Evolutionary conservation across 768 basidiomycete species (phyloP).

Genomic region (Lenzites betulinus): DNA sequence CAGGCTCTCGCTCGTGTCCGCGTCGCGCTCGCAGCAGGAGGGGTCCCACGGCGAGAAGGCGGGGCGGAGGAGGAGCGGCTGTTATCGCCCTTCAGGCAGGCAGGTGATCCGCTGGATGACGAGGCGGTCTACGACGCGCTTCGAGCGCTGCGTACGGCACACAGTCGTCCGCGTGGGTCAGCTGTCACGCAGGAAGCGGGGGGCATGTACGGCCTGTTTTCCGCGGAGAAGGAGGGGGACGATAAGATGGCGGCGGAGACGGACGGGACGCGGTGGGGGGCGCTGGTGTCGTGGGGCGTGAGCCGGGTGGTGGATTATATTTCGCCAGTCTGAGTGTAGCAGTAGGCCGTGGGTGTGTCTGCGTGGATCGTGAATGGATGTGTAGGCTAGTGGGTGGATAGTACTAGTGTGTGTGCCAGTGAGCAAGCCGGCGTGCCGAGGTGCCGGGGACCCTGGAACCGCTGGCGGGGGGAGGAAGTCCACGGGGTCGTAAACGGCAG

Average conservation of each 20-base stretch:
- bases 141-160: constrained; percentile 35
- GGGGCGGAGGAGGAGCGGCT: constrained; percentile 26
- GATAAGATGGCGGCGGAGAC: constrained; percentile 21
- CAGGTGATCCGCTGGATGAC: constrained; percentile 40
- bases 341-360: neutral
- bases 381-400: neutral
- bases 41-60: constrained; percentile 13
- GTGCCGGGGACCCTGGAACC: constrained; percentile 30
- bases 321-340: constrained; percentile 15
- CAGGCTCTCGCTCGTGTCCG: constrained; percentile 16
- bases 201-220: constrained; percentile 21
- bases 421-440: constrained; percentile 16
- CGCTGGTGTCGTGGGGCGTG: constrained; percentile 27
- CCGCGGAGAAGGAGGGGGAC: constrained; percentile 19
- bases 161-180: constrained; percentile 29
- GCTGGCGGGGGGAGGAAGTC: constrained; percentile 19
- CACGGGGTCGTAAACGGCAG: constrained; percentile 31
- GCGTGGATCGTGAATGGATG: neutral
- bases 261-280: constrained; percentile 19
- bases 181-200: constrained; percentile 21
- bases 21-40: too few relatives aligned
- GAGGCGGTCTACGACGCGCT: constrained; percentile 40
- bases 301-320: constrained; percentile 24
- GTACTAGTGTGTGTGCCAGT: constrained; percentile 4
- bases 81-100: constrained; percentile 38